phyloP scores from a whole-genome alignment of 306 rosid species.

The Trifolium fragiferum region DNA sequence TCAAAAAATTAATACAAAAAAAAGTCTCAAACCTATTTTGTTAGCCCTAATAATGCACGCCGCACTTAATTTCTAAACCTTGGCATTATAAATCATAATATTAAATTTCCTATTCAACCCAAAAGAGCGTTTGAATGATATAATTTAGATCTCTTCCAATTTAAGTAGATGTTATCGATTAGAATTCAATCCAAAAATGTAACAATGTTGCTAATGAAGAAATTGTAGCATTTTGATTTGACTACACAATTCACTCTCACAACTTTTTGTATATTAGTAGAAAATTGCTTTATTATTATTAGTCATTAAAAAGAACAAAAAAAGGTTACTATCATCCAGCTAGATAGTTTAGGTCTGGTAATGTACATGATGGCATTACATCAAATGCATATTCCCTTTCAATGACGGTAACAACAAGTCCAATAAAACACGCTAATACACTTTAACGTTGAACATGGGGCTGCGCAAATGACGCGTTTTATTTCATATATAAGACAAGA shows the following conservation, averaged over 20 bases:
- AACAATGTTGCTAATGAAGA: neutral
- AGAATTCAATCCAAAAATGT: too few species aligned
- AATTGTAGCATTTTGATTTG: constrained; percentile 31
- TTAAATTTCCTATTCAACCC: too few species aligned
- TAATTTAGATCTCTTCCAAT: too few species aligned
- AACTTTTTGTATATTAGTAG: neutral
- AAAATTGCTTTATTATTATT: neutral
- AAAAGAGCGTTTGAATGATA: too few species aligned
- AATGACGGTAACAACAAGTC: constrained; percentile 50
- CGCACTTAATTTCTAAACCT: neutral
- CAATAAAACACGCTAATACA: constrained; percentile 44
- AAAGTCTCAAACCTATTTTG: too few species aligned
- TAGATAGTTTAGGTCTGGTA: constrained; percentile 26
- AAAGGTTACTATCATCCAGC: constrained; percentile 46
- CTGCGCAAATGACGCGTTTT: constrained; percentile 48
- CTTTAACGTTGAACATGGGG: constrained; percentile 29
- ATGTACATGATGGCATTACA: constrained; percentile 12
- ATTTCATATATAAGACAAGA: constrained; percentile 42
- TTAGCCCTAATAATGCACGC: neutral
- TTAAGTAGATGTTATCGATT: too few species aligned
- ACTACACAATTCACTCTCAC: neutral
- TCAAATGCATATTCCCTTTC: constrained; percentile 28
- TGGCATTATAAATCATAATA: neutral
- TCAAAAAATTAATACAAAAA: too few species aligned
- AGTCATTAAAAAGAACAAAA: constrained; percentile 17